phyloP scores from a whole-genome alignment of 345 rosid species.

The Citrus hindsii region DNA sequence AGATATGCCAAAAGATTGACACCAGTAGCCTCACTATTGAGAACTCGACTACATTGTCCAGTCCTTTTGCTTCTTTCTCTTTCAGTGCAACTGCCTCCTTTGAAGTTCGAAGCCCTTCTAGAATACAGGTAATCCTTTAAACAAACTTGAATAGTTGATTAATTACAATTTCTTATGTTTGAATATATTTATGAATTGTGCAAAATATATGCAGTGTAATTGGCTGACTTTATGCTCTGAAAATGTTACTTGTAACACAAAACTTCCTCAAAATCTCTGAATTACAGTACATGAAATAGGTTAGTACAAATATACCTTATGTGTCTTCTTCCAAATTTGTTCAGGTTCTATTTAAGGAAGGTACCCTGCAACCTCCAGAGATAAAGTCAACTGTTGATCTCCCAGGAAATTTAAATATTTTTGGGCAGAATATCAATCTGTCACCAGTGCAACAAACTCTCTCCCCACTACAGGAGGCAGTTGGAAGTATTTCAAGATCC shows the following conservation, averaged over 20 bases:
- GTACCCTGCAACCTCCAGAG: slow-evolving; percentile 76
- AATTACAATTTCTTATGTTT: neutral
- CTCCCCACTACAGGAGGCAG: slow-evolving; percentile 70
- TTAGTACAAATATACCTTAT: neutral
- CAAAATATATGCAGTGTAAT: neutral
- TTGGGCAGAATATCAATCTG: slow-evolving; percentile 76
- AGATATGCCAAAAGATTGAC: slow-evolving; percentile 63
- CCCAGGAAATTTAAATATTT: slow-evolving; percentile 55
- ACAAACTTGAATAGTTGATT: neutral
- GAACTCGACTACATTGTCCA: slow-evolving; percentile 63
- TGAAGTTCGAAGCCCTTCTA: slow-evolving; percentile 75
- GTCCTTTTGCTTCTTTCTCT: slow-evolving; percentile 79
- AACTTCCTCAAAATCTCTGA: neutral
- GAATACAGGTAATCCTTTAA: slow-evolving; percentile 64
- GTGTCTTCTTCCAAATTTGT: slow-evolving; percentile 4
- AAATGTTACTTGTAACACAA: neutral
- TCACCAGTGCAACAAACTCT: slow-evolving; percentile 71
- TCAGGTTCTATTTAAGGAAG: slow-evolving; percentile 91
- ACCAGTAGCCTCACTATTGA: slow-evolving; percentile 47
- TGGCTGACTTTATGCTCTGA: neutral
- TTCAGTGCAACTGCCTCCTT: slow-evolving; percentile 83
- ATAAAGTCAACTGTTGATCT: slow-evolving; percentile 72
- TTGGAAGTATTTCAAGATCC: slow-evolving; percentile 56
- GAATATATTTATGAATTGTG: neutral
- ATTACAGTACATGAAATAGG: neutral